Conservation (phyloP, 371 early-diverging fungal genomes). For the Mortierella sp. region DNA sequence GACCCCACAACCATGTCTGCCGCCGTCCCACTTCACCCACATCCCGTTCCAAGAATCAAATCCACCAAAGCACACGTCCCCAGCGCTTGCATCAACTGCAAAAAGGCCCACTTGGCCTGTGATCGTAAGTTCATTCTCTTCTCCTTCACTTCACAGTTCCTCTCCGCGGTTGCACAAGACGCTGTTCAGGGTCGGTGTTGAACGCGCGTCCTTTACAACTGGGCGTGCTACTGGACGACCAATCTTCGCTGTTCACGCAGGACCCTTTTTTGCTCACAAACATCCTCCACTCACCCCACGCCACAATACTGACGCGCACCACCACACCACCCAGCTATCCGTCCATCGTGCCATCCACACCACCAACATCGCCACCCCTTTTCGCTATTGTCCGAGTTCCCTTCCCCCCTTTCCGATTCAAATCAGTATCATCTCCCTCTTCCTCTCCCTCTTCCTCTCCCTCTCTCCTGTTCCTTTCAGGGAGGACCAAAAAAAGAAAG, state of each 20-base stretch:
- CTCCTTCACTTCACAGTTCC: background rate
- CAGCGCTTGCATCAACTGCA: constrained; percentile 76
- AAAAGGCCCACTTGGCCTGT: constrained; percentile 79
- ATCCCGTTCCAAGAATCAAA: constrained; percentile 44
- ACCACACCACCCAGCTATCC: background rate
- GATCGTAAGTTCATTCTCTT: constrained; percentile 58
- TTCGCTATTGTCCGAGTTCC: background rate
- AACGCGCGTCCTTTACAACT: background rate
- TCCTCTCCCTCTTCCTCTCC: background rate
- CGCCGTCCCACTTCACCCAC: constrained; percentile 30
- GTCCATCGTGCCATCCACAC: background rate
- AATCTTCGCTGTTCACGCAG: background rate
- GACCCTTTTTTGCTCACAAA: constrained; percentile 10
- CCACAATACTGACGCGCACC: background rate
- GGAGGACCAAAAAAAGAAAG: background rate
- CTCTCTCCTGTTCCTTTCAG: background rate
- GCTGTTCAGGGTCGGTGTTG: background rate
- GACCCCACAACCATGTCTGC: constrained; percentile 7
- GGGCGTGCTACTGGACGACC: background rate
- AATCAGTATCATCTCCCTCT: background rate
- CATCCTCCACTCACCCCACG: background rate
- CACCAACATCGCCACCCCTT: constrained; percentile 2
- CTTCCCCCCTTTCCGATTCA: background rate
- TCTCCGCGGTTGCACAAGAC: constrained; percentile 1
- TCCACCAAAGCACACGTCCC: constrained; percentile 58